Base-by-base conservation (phyloP, 257 asterid species). In the Apocynum venetum region DNA sequence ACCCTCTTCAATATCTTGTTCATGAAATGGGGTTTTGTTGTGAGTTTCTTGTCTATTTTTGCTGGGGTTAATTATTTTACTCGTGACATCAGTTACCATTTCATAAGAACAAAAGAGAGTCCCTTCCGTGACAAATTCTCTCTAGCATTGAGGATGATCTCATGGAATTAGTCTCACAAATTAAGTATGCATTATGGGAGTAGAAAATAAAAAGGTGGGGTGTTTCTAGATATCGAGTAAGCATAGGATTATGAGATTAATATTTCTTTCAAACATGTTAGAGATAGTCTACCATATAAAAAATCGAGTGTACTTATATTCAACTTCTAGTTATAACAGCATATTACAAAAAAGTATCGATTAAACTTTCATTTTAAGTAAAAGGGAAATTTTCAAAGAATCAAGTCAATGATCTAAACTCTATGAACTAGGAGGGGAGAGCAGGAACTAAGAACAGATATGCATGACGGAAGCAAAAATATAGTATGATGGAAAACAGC, bases 391-490 rank as follows among this genome's bases (percentile, higher is more conserved):
- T 25, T 25, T 25, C 31, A 25, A 25, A 25, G 31, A 25, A 25
- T 25, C 31, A 25, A 25, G 31, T 25, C 31, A 25, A 25, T 25
- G 31, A 25, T 25, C 31, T 25, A 25, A 25, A 25, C 31, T 25
- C 31, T 25, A 25, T 25, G 31, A 25, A 25, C 31, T 25, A 25
- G 31, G 31, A 25, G 31, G 31, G 31, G 31, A 25, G 31, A 25
- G 31, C 31, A 25, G 31, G 31, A 25, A 25, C 31, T 25, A 25
- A 25, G 31, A 25, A 25, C 31, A 47, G 43, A 56, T 81, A 59
- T 80, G 61, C 70, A 79, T 65, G 82, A 38, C 59, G 66, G 48
- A 49, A 76, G 61, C 56, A 52, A 25, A 52, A 25, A 52, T 7
- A 53, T 20, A 25, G 67, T 9, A 19, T 40, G n/a, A 4, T 25